Evolutionary conservation across 2,329 filamentous ascomycete species (phyloP).

Genomic region (Nigrospora sphaerica): DNA sequence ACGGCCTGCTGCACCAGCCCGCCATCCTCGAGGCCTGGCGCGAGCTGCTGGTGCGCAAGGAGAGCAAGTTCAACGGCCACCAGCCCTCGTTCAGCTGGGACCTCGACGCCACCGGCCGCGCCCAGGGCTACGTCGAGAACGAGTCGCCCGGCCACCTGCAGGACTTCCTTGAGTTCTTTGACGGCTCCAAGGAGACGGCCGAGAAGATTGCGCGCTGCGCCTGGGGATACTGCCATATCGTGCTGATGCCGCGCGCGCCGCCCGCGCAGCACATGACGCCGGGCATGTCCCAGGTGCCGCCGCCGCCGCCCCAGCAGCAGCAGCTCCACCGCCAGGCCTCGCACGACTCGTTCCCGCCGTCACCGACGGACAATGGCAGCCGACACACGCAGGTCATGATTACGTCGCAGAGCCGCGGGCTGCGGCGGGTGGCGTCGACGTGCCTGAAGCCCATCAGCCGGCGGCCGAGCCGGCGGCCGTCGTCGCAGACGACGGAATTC

Average conservation of each 20-base stretch:
- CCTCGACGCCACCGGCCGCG: slow-evolving; percentile 46
- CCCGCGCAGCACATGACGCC: slow-evolving; percentile 1
- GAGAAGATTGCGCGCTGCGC: slow-evolving; percentile 50
- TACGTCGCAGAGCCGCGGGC: slow-evolving; percentile 5
- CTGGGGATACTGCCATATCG: slow-evolving; percentile 28
- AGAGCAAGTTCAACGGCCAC: slow-evolving; percentile 36
- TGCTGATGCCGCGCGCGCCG: slow-evolving; percentile 18
- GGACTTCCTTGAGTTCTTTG: slow-evolving; percentile 60
- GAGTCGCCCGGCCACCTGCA: slow-evolving; percentile 57
- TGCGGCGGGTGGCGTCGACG: slow-evolving; percentile 6
- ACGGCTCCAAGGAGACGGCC: slow-evolving; percentile 48
- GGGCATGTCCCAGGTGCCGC: background rate
- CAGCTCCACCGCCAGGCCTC: background rate
- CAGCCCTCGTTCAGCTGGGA: slow-evolving; percentile 56
- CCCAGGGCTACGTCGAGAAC: slow-evolving; percentile 53
- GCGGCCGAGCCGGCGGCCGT: slow-evolving; percentile 3
- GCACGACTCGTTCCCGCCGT: background rate
- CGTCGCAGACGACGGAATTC: slow-evolving; percentile 4
- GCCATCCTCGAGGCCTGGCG: slow-evolving; percentile 57
- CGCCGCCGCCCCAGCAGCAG: background rate
- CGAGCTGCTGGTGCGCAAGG: slow-evolving; percentile 38
- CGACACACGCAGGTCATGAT: slow-evolving; percentile 4
- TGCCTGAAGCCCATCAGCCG: slow-evolving; percentile 7
- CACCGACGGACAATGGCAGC: background rate
- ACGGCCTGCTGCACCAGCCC: slow-evolving; percentile 60